Conservation (phyloP, 2,329 filamentous ascomycete genomes). For the Fusarium temperatum region DNA sequence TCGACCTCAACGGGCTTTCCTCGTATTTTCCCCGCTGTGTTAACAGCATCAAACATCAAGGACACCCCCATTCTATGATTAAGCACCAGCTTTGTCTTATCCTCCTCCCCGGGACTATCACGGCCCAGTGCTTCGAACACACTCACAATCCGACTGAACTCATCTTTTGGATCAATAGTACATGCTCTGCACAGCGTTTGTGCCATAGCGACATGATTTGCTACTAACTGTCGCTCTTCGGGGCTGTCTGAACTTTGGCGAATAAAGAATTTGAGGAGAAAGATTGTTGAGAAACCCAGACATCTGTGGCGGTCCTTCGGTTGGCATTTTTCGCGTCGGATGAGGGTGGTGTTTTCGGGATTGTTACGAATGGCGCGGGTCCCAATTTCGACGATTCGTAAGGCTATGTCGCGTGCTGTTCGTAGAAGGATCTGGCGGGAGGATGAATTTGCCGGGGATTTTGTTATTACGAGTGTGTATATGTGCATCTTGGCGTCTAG, state of each 20-base stretch:
- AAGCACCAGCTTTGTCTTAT: neutral
- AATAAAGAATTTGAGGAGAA: slow-evolving; percentile 32
- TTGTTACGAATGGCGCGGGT: neutral
- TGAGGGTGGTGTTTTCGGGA: neutral
- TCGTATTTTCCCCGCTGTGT: slow-evolving; percentile 17
- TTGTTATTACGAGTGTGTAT: slow-evolving; percentile 22
- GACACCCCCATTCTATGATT: slow-evolving; percentile 33
- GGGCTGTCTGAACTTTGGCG: neutral
- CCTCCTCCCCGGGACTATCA: neutral
- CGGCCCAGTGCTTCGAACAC: slow-evolving; percentile 23
- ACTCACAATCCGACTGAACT: slow-evolving; percentile 10
- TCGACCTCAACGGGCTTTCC: slow-evolving; percentile 13
- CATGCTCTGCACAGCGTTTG: slow-evolving; percentile 14
- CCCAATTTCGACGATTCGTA: slow-evolving; percentile 21
- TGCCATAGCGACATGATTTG: slow-evolving; percentile 20
- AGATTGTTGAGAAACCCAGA: slow-evolving; percentile 23
- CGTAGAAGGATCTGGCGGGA: slow-evolving; percentile 21
- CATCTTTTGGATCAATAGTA: slow-evolving; percentile 9
- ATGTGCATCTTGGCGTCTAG: slow-evolving; percentile 24
- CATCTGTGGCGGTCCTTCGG: slow-evolving; percentile 31
- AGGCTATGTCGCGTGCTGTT: slow-evolving; percentile 6
- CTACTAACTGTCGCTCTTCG: slow-evolving; percentile 20
- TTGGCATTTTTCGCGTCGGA: slow-evolving; percentile 9
- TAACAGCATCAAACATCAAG: slow-evolving; percentile 13
- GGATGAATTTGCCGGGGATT: neutral